Evolutionary conservation across 129 eudicot species (phyloP).

Genomic region (Sambucus nigra): DNA sequence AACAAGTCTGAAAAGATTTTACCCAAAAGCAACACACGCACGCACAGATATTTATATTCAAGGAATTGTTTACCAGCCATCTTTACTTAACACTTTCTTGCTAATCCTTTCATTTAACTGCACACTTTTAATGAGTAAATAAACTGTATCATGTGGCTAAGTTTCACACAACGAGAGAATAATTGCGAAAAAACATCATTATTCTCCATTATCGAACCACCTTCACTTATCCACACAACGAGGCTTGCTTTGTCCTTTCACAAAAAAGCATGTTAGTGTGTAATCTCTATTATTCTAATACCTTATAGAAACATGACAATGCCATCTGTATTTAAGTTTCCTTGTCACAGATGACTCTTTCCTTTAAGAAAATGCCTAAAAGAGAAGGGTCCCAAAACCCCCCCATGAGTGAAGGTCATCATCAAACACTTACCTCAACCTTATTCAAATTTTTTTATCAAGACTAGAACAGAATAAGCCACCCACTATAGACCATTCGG

Average conservation of each 20-base stretch:
- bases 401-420: slow-evolving; percentile 14
- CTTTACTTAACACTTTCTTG: no score
- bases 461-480: slow-evolving; percentile 7
- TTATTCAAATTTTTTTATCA: slow-evolving; percentile 12
- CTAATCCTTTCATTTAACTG: no score
- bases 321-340: slow-evolving; percentile 7
- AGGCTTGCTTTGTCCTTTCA: not conserved
- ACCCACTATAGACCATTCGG: slow-evolving; percentile 12
- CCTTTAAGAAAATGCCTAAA: slow-evolving; percentile 3
- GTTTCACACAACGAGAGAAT: no score
- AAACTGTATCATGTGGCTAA: no score
- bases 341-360: not conserved
- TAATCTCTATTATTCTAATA: not conserved
- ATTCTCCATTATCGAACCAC: not conserved
- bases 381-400: slow-evolving; percentile 8
- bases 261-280: not conserved
- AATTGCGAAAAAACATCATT: no score
- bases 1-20: no score
- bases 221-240: not conserved
- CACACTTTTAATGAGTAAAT: no score
- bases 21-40: no score
- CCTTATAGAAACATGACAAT: not conserved
- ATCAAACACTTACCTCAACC: slow-evolving; percentile 22
- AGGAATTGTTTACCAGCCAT: no score
- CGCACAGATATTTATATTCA: no score